These are phyloP conservation scores for Wolfiporia cocos DNA, from an alignment of 1,284 basidiomycete genomes.

Conservation along the genomic window DNA sequence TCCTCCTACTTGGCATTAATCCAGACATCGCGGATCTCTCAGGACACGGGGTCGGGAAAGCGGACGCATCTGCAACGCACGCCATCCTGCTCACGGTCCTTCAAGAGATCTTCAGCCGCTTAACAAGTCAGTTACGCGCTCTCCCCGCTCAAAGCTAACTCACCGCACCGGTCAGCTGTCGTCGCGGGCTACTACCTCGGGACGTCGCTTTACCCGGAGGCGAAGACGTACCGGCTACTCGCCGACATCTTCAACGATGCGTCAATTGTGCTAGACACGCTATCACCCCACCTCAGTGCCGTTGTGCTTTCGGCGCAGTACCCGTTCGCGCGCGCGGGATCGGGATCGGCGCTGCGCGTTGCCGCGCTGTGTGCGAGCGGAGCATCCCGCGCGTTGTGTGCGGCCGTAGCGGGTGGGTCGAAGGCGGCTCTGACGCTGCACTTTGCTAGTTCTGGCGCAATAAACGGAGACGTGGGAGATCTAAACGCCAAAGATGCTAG, in stretches of 20 bases:
- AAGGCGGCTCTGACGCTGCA: conserved; percentile 65
- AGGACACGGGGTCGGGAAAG: conserved; percentile 67
- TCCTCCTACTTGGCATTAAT: not conserved
- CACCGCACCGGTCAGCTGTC: conserved; percentile 39
- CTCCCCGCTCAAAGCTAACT: not conserved
- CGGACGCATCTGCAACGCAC: conserved; percentile 57
- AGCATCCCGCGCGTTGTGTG: conserved; percentile 49
- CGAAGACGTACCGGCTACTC: conserved; percentile 65
- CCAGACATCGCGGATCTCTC: not conserved
- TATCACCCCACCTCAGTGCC: conserved; percentile 45
- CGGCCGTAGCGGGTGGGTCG: conserved; percentile 56
- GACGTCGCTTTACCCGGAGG: conserved; percentile 59
- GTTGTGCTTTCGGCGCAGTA: conserved; percentile 12
- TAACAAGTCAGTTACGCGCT: conserved; percentile 45
- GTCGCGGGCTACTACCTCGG: conserved; percentile 54
- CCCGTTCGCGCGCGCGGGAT: conserved; percentile 17
- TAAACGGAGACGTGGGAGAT: conserved; percentile 56
- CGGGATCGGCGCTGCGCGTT: conserved; percentile 35
- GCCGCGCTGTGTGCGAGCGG: conserved; percentile 50
- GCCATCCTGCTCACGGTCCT: conserved; percentile 57
- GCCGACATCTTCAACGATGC: conserved; percentile 62
- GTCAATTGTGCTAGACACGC: conserved; percentile 49
- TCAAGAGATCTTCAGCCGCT: conserved; percentile 56
- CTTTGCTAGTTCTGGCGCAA: conserved; percentile 44
- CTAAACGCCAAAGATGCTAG: conserved; percentile 67